Base-by-base conservation (phyloP, 441 rosid genomes). In the Brassica hybrid region DNA sequence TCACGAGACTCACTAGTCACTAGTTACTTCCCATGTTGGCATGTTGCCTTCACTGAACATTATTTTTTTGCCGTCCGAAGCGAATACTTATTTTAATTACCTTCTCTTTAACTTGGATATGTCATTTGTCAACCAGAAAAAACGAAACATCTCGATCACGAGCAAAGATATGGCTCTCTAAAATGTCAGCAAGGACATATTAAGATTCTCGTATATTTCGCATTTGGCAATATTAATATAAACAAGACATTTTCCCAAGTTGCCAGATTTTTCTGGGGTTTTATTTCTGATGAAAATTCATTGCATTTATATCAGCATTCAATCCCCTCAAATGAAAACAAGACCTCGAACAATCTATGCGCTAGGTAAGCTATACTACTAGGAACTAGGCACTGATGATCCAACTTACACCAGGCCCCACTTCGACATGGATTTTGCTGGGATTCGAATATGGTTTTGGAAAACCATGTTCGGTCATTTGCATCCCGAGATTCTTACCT, bases 391-490 rank as follows among this genome's bases (percentile, higher is more conserved):
- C 16, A 12, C 17, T 41, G 45, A 23, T 45, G 67, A 60, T 69
- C 62, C 72, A 60, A 30, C 45, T 17, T 45, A 45, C 32, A 45
- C 17, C 65, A 13, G 9, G 50, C 12, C 63, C 75, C 45, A 36
- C 2, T 54, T 36, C 2, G 6, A 52, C 23, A 54, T 52, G 23
- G 16, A 36, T 36, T 36, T 50, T 61, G 54, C 38, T 61, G 25
- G 63, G 69, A 76, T 69, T 61, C 18, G 7, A 50, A 50, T 54
- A 23, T 54, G 63, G 52, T 65, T n/a, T 67, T 12, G 18, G 12
- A 67, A 75, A 67, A 75, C 79, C 61, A 59, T 59, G 73, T 60
- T 75, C 62, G 18, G 62, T 59, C 72, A 36, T 56, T 62, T 63
- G 7, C 48, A 32, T 16, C 13, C 19, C 43, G 1, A 32, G 43